Percentiles rank a stretch among this genome's conserved stretches.
phyloP scores from a whole-genome alignment of 2,329 filamentous ascomycete species.

The Penicillium sp. region DNA sequence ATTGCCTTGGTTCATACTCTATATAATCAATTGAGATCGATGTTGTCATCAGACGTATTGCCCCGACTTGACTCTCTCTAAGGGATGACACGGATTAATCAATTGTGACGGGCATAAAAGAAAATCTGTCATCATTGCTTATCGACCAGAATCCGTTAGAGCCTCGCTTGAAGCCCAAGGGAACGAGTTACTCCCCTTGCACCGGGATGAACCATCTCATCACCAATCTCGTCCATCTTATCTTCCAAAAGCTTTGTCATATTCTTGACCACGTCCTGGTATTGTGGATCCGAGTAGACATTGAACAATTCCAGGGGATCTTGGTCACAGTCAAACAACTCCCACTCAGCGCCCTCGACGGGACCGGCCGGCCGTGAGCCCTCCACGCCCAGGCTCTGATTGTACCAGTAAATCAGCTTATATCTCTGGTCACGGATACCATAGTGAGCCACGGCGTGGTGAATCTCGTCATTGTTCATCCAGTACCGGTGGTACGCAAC shows the following conservation, averaged over 20 bases:
- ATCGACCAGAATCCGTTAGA: too few species aligned
- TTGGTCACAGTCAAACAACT: slow-evolving; percentile 57
- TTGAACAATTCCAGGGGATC: slow-evolving; percentile 58
- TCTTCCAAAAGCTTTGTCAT: slow-evolving; percentile 51
- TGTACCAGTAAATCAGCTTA: slow-evolving; percentile 63
- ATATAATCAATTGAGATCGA: too few species aligned
- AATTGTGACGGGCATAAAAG: too few species aligned
- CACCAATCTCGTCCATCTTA: slow-evolving; percentile 60
- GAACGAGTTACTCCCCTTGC: too few species aligned
- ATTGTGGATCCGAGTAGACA: slow-evolving; percentile 45
- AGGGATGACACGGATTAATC: too few species aligned
- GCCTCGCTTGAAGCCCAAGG: too few species aligned
- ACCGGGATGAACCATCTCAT: slow-evolving; percentile 32
- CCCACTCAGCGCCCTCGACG: slow-evolving; percentile 56
- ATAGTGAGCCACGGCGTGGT: slow-evolving; percentile 58
- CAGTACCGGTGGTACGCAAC: slow-evolving; percentile 61
- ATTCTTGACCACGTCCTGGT: slow-evolving; percentile 40
- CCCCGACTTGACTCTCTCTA: too few species aligned
- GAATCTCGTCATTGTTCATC: slow-evolving; percentile 59
- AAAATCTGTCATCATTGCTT: too few species aligned
- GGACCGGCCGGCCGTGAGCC: slow-evolving; percentile 49
- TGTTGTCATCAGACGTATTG: too few species aligned
- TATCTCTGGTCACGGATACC: slow-evolving; percentile 57
- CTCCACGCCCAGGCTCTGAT: slow-evolving; percentile 52
- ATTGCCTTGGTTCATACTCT: too few species aligned